Conservation (phyloP, 2,329 filamentous ascomycete species). For the Fusarium abutilonis region DNA sequence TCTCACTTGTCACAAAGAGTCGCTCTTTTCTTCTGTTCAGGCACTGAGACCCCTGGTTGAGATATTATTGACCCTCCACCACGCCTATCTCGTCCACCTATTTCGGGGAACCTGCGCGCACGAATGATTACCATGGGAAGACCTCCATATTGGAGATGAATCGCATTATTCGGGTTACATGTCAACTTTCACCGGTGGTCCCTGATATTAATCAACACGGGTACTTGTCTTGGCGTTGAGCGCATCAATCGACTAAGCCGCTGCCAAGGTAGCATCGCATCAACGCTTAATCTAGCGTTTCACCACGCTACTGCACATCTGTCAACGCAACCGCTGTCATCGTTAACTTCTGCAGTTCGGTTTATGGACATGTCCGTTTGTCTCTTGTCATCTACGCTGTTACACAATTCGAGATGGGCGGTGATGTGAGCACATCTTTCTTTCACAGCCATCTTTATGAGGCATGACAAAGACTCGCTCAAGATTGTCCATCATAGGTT, state of each 20-base stretch:
- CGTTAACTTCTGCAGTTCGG: not conserved
- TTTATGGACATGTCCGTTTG: not conserved
- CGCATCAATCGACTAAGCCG: constrained; percentile 34
- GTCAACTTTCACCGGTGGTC: not conserved
- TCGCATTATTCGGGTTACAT: not conserved
- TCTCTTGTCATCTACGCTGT: not conserved
- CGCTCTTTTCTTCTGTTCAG: too few relatives aligned
- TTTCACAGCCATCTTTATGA: not conserved
- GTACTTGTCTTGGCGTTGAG: constrained; percentile 29
- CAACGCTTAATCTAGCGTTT: constrained; percentile 41
- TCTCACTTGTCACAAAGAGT: too few relatives aligned
- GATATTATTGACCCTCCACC: too few relatives aligned
- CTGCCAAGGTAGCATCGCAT: constrained; percentile 44
- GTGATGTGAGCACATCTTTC: constrained; percentile 6
- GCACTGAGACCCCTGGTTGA: too few relatives aligned
- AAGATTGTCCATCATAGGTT: constrained; percentile 12
- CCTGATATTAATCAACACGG: constrained; percentile 10
- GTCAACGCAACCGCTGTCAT: constrained; percentile 14
- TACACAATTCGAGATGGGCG: not conserved
- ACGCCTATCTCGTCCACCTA: not conserved
- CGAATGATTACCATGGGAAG: not conserved
- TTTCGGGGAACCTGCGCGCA: not conserved
- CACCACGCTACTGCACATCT: constrained; percentile 29
- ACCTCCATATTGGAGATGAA: not conserved
- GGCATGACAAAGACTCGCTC: not conserved